A percentile compares a stretch with the other conserved stretches of the same genome.
phyloP scores from a whole-genome alignment of 805 yeast species.

The Torulaspora delbrueckii region DNA sequence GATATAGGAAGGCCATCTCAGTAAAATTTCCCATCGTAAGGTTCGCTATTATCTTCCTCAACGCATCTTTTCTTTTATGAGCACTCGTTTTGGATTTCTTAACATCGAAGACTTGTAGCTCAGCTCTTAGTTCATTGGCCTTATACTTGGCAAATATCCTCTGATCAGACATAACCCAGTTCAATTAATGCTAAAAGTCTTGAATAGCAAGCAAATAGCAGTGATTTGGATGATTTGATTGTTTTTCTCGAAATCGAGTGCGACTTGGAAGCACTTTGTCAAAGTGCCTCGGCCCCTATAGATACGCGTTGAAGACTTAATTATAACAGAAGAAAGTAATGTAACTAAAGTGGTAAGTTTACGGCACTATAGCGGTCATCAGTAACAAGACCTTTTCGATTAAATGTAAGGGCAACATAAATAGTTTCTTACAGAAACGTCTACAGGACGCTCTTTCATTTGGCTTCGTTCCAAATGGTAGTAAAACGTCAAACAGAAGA shows the following conservation, averaged over 20 bases:
- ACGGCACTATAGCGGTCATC: too few relatives aligned
- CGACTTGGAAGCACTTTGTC: not conserved
- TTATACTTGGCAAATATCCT: slow-evolving; percentile 29
- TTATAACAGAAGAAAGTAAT: too few relatives aligned
- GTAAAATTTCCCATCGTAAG: slow-evolving; percentile 68
- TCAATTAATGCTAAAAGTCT: too few relatives aligned
- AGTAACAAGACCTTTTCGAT: too few relatives aligned
- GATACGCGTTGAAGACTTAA: not conserved
- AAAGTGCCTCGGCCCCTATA: slow-evolving; percentile 6
- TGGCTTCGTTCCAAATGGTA: too few relatives aligned
- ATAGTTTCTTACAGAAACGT: too few relatives aligned
- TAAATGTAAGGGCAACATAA: too few relatives aligned
- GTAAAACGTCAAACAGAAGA: too few relatives aligned
- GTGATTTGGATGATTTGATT: not conserved
- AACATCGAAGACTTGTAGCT: slow-evolving; percentile 35
- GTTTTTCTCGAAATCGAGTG: not conserved
- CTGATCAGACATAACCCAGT: slow-evolving; percentile 28
- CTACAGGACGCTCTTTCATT: too few relatives aligned
- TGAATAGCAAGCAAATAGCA: not conserved
- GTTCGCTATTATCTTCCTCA: slow-evolving; percentile 77
- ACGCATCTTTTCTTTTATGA: slow-evolving; percentile 41
- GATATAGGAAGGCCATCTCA: slow-evolving; percentile 64
- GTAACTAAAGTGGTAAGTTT: too few relatives aligned
- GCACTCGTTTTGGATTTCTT: slow-evolving; percentile 38
- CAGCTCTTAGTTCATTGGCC: slow-evolving; percentile 35